A percentile compares a stretch with the other conserved stretches of the same genome.
phyloP scores from a whole-genome alignment of 768 basidiomycete species.

The Fomitopsis pulvina region DNA sequence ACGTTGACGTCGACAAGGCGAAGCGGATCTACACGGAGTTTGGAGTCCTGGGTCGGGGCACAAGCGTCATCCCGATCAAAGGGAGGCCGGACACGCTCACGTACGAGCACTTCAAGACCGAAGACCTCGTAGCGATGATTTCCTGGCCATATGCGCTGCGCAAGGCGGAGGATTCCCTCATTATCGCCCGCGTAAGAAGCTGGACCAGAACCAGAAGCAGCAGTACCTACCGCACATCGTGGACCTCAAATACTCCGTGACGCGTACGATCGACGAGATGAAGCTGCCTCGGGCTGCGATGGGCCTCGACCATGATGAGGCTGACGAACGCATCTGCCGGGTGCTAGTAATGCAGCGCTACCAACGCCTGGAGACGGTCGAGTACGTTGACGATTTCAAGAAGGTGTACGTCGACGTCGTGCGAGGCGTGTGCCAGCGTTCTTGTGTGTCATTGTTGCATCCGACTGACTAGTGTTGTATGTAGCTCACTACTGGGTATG shows the following conservation, averaged over 20 bases:
- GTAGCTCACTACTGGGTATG: conserved; percentile 23
- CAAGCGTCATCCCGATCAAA: neutral
- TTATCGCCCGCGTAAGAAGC: neutral
- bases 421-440: conserved; percentile 20
- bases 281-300: conserved; percentile 9
- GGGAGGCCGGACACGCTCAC: neutral
- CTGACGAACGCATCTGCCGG: conserved; percentile 13
- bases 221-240: conserved; percentile 1
- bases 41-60: neutral
- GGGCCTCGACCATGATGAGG: neutral
- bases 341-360: conserved; percentile 16
- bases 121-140: conserved; percentile 5
- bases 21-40: neutral
- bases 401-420: conserved; percentile 24
- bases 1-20: neutral
- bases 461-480: neutral
- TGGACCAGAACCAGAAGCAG: neutral
- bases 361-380: conserved; percentile 18
- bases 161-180: neutral
- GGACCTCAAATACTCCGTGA: conserved; percentile 2
- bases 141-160: conserved; percentile 3
- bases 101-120: neutral
- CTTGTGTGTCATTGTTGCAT: neutral
- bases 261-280: conserved; percentile 4
- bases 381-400: conserved; percentile 21